Evolutionary conservation across 2,329 filamentous ascomycete genomes (phyloP), one percentile per base, ranked within the genome.

Genomic region (Aspergillus clavatus): DNA sequence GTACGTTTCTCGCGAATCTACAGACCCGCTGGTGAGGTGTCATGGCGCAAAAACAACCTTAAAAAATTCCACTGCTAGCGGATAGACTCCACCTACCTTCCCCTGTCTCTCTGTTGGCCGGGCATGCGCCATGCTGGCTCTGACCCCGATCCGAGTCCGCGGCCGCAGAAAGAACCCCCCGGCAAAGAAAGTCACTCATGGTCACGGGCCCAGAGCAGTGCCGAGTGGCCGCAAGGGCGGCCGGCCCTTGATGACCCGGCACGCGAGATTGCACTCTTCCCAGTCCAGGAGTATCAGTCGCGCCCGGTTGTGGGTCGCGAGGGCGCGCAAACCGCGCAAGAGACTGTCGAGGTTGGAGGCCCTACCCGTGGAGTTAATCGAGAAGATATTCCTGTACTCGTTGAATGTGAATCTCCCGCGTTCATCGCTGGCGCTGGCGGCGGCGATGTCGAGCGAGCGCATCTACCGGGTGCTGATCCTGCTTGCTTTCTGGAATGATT

Each of bases 321-420:
- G 41, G 22, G 33, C 41, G 3, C 24, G 38, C 4, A 49, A 42
- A 24, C 28, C 38, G 11, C 45, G 43, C 24, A 54, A 40, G 21
- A 39, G 37, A 10, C 47, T 65, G 3, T 68, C 68, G 3, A 45
- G 48, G 7, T 58, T 79, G 10, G 75, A 79, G 53, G 45, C 51
- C 4, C 62, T 79, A 0, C 77, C 77, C 0, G 57, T 67, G 3
- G 76, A 79, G 55, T 56, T 79, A 10, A 63, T 79, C n/a, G 72
- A 79, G 52, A 63, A 68, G 31, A 77, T 79, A 37, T 79, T 79
- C 48, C 60, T 75, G n/a, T 57, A 68, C 22, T 69, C 71, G 5
- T 54, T 72, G 19, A 75, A 77, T 49, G 51, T 73, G 24, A 70
- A 73, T 28, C 55, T 76, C 1, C 63, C 72, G 2, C 61, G 61